These are phyloP conservation scores for Sarocladiaceae sp. DNA, from an alignment of 2,329 filamentous ascomycete species.

Conservation along the genomic window DNA sequence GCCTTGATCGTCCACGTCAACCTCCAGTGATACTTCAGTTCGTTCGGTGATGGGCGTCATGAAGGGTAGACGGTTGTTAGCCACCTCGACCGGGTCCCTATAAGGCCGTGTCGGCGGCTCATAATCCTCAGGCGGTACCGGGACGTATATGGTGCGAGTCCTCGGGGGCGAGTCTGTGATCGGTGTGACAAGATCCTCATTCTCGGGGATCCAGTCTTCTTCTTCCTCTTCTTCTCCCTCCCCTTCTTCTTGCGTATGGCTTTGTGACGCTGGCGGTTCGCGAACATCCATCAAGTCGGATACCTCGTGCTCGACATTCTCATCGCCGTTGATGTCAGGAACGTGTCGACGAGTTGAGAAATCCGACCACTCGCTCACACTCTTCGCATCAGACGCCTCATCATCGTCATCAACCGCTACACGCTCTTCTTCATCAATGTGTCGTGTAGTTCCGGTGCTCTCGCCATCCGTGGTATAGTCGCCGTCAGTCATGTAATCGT, in stretches of 20 bases:
- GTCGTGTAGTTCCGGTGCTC: conserved; percentile 71
- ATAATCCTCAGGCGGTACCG: conserved; percentile 80
- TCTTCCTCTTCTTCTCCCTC: conserved; percentile 25
- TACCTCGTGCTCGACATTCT: conserved; percentile 28
- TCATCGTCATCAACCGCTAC: conserved; percentile 42
- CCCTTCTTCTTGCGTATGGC: conserved; percentile 23
- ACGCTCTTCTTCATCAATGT: conserved; percentile 44
- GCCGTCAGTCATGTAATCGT: conserved; percentile 59
- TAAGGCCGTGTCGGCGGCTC: conserved; percentile 72
- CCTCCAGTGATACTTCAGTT: conserved; percentile 79
- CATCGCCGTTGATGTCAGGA: conserved; percentile 36
- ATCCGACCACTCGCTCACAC: conserved; percentile 80
- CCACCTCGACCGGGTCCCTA: conserved; percentile 70
- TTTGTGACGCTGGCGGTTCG: conserved; percentile 23
- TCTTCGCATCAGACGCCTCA: conserved; percentile 53
- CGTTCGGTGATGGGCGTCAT: conserved; percentile 98
- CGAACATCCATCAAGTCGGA: conserved; percentile 33
- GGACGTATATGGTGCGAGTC: conserved; percentile 64
- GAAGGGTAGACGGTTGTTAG: conserved; percentile 89
- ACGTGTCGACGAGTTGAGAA: conserved; percentile 71
- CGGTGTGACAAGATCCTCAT: conserved; percentile 35
- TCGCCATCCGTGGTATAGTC: conserved; percentile 83
- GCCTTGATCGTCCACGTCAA: conserved; percentile 50
- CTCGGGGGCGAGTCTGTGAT: conserved; percentile 37
- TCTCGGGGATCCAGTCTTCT: conserved; percentile 24